phyloP scores from a whole-genome alignment of 371 early-diverging fungal genomes.

The Choanephora cucurbitarum region DNA sequence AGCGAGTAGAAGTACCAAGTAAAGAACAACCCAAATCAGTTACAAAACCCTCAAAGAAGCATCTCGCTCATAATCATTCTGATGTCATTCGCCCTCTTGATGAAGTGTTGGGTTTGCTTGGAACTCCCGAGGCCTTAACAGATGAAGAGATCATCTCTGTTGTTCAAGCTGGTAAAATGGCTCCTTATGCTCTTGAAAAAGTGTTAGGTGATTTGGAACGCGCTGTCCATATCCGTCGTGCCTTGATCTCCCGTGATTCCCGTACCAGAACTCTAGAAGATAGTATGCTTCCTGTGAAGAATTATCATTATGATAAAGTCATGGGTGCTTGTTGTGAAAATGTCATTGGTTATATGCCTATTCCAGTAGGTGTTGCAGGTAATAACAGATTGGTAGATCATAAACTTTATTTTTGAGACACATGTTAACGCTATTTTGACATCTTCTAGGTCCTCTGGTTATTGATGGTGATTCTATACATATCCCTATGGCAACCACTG shows the following conservation, averaged over 20 bases:
- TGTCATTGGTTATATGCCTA: conserved; percentile 92
- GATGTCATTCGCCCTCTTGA: conserved; percentile 46
- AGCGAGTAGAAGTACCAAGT: conserved; percentile 3
- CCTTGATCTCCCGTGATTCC: conserved; percentile 70
- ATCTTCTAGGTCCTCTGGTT: conserved; percentile 79
- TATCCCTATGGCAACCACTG: conserved; percentile 97
- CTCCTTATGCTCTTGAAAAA: conserved; percentile 87
- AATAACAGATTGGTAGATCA: no score
- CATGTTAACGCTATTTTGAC: no score
- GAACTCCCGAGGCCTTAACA: conserved; percentile 47
- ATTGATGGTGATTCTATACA: conserved; percentile 80
- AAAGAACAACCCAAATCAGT: not conserved
- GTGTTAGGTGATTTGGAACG: conserved; percentile 72
- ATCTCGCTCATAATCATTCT: conserved; percentile 3
- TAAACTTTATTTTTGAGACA: not conserved
- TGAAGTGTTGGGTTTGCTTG: conserved; percentile 59
- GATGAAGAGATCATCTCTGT: conserved; percentile 80
- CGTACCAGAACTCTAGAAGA: conserved; percentile 62
- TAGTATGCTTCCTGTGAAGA: conserved; percentile 71
- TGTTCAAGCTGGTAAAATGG: conserved; percentile 73
- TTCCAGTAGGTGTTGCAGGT: conserved; percentile 91
- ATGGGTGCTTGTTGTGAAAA: conserved; percentile 96
- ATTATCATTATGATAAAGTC: conserved; percentile 90
- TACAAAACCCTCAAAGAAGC: not conserved
- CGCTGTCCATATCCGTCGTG: conserved; percentile 83